A percentile compares a stretch with the other conserved stretches of the same genome.
Conservation (phyloP, 768 basidiomycete species). For the Hortiboletus campestris region DNA sequence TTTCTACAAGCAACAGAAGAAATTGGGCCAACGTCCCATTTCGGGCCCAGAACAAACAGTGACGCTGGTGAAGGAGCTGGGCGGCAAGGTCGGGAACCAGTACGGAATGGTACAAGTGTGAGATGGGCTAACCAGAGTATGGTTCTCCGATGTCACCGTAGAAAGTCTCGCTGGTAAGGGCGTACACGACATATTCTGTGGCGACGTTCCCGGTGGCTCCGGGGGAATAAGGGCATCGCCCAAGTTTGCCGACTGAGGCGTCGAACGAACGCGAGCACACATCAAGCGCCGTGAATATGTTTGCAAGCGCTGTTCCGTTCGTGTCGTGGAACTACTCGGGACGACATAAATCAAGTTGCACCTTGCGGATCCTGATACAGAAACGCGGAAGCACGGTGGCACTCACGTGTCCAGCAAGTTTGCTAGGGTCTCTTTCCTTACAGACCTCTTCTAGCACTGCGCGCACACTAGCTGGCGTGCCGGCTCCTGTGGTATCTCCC, state of each 20-base stretch:
- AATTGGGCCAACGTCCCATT: conserved; percentile 43
- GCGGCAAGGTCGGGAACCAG: background rate
- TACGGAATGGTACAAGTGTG: background rate
- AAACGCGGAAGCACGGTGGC: conserved; percentile 32
- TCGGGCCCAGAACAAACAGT: conserved; percentile 1
- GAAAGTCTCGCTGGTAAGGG: conserved; percentile 63
- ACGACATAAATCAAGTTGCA: background rate
- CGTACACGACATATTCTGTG: conserved; percentile 89
- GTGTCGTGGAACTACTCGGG: conserved; percentile 79
- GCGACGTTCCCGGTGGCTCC: conserved; percentile 95
- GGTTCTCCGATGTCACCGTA: conserved; percentile 44
- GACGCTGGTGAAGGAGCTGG: background rate
- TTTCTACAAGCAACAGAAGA: conserved; percentile 65
- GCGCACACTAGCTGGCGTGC: conserved; percentile 66
- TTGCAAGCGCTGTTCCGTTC: conserved; percentile 78
- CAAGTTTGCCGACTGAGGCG: conserved; percentile 82
- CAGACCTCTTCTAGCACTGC: conserved; percentile 71
- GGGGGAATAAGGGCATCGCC: conserved; percentile 95
- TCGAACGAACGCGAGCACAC: conserved; percentile 81
- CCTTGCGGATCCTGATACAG: background rate
- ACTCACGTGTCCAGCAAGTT: conserved; percentile 60
- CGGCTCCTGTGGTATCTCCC: conserved; percentile 90
- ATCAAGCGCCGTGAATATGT: conserved; percentile 67
- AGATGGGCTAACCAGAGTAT: conserved; percentile 15
- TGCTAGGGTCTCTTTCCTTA: conserved; percentile 55